phyloP scores from a whole-genome alignment of 306 rosid species.

The Rubus idaeus region DNA sequence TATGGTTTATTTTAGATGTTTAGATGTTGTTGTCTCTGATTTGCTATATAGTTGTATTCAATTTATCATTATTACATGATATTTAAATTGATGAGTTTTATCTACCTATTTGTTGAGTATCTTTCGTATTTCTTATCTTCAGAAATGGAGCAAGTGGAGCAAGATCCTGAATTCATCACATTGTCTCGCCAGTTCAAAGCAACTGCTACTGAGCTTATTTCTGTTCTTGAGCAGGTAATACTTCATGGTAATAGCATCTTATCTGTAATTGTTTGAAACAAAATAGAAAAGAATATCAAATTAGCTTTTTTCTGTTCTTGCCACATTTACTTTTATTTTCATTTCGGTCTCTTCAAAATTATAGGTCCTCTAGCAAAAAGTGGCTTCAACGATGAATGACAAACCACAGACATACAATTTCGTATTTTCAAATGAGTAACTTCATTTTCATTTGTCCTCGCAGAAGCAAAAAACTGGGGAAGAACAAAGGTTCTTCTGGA shows the following conservation, averaged over 20 bases:
- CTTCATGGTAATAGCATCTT: constrained; percentile 16
- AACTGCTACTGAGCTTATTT: constrained; percentile 86
- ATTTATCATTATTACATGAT: constrained; percentile 13
- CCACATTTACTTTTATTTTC: not conserved
- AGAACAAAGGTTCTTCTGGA: constrained; percentile 93
- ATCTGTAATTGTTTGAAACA: constrained; percentile 13
- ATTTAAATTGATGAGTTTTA: constrained; percentile 24
- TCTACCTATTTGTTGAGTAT: constrained; percentile 42
- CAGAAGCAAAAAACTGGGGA: constrained; percentile 98
- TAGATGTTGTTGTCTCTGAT: not conserved
- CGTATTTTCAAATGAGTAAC: constrained; percentile 7
- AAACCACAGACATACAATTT: not conserved
- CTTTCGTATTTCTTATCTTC: constrained; percentile 40
- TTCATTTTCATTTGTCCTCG: constrained; percentile 32
- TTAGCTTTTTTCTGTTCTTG: not conserved
- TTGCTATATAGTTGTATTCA: not conserved
- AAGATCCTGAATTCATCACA: constrained; percentile 76
- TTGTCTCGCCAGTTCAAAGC: constrained; percentile 94
- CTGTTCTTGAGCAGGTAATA: constrained; percentile 93
- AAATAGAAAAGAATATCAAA: not conserved
- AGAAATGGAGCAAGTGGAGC: constrained; percentile 98
- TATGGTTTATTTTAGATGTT: constrained; percentile 1
- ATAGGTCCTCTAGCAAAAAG: not conserved
- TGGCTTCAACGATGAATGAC: not conserved
- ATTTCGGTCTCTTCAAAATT: not conserved